These are phyloP conservation scores for Tolypocladium ophioglossoides DNA, from an alignment of 2,329 filamentous ascomycete species.

Conservation along the genomic window DNA sequence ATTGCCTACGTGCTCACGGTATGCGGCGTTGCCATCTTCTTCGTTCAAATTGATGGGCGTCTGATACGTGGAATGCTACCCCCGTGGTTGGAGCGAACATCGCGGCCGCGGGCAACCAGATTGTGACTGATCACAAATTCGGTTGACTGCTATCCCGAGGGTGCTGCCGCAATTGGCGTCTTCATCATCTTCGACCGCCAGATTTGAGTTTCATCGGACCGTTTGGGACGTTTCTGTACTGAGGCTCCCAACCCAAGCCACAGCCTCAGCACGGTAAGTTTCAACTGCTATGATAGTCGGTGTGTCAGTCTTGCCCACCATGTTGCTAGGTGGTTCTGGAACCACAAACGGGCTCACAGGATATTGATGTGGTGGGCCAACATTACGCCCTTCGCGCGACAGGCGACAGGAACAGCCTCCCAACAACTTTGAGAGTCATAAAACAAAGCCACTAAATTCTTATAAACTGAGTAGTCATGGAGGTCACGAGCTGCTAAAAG, in stretches of 20 bases:
- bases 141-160: slow-evolving; percentile 43
- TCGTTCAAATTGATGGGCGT: slow-evolving; percentile 36
- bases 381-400: background rate
- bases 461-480: too few relatives aligned
- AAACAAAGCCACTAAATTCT: background rate
- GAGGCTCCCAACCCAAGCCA: too few relatives aligned
- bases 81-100: slow-evolving; percentile 43
- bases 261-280: background rate
- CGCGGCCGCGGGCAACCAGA: slow-evolving; percentile 44
- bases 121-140: slow-evolving; percentile 53
- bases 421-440: too few relatives aligned
- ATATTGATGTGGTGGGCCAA: too few relatives aligned
- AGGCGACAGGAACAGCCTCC: too few relatives aligned
- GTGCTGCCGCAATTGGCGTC: slow-evolving; percentile 43
- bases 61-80: slow-evolving; percentile 41
- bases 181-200: slow-evolving; percentile 47
- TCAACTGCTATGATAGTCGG: slow-evolving; percentile 1
- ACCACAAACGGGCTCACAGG: too few relatives aligned
- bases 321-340: too few relatives aligned
- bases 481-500: too few relatives aligned
- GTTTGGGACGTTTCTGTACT: slow-evolving; percentile 9
- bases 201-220: slow-evolving; percentile 40
- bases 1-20: slow-evolving; percentile 38
- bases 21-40: slow-evolving; percentile 42
- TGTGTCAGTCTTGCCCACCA: too few relatives aligned